phyloP scores from a whole-genome alignment of 306 rosid genomes.

The Fagus crenata region DNA sequence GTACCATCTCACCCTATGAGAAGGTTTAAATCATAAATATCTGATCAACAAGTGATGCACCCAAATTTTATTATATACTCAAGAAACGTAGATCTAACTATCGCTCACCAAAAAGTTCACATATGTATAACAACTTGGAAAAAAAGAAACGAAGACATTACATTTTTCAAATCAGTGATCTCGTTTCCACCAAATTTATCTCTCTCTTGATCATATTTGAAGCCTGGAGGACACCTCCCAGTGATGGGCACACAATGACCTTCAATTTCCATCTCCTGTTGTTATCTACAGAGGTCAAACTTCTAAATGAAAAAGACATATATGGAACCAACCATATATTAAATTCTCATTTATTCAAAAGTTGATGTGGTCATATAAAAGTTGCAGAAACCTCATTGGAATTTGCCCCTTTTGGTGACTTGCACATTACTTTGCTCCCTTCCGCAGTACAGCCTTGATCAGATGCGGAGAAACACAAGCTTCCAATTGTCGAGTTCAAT shows the following conservation, averaged over 20 bases:
- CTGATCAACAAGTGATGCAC: background rate
- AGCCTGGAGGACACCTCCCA: constrained; percentile 42
- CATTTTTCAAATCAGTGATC: constrained; percentile 59
- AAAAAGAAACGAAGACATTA: constrained; percentile 38
- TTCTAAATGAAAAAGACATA: constrained; percentile 57
- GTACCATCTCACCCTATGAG: background rate
- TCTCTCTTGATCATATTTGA: constrained; percentile 38
- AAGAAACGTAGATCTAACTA: background rate
- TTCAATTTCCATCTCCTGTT: constrained; percentile 69
- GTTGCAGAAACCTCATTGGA: constrained; percentile 54
- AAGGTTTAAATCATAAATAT: background rate
- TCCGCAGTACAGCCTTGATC: constrained; percentile 48
- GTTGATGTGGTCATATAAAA: constrained; percentile 10
- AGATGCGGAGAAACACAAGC: constrained; percentile 39
- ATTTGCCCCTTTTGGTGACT: constrained; percentile 29
- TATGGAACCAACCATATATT: constrained; percentile 35
- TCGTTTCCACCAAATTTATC: constrained; percentile 43
- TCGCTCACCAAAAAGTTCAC: background rate
- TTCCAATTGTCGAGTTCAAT: constrained; percentile 46
- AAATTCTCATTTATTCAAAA: constrained; percentile 32
- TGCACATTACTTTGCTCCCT: constrained; percentile 39
- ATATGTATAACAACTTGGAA: background rate
- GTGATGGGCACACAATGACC: constrained; percentile 35
- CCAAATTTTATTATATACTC: background rate
- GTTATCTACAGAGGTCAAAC: constrained; percentile 66